Conservation (phyloP, 768 basidiomycete genomes). For the Leccinum broughii region DNA sequence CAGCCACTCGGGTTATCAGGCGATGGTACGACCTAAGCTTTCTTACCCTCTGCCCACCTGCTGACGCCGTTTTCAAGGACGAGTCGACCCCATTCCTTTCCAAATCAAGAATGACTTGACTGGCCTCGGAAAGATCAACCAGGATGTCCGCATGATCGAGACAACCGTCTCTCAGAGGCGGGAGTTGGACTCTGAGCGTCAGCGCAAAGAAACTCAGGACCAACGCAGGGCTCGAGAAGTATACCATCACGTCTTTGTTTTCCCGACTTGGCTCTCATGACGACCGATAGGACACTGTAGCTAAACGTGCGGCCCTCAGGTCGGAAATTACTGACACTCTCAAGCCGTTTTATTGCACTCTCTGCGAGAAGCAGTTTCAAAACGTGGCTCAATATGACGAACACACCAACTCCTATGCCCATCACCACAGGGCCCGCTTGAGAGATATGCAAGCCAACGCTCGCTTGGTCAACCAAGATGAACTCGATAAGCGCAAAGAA, state of each 20-base stretch:
- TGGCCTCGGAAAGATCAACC: slow-evolving; percentile 75
- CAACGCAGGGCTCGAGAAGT: slow-evolving; percentile 77
- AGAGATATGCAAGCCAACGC: slow-evolving; percentile 80
- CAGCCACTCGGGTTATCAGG: slow-evolving; percentile 76
- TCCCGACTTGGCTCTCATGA: slow-evolving; percentile 10
- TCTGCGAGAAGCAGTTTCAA: slow-evolving; percentile 88
- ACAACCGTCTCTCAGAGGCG: slow-evolving; percentile 82
- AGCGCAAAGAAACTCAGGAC: slow-evolving; percentile 76
- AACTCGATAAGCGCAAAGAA: slow-evolving; percentile 74
- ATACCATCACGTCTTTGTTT: not conserved
- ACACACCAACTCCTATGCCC: slow-evolving; percentile 86
- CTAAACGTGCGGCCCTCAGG: slow-evolving; percentile 63
- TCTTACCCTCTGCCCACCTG: slow-evolving; percentile 41
- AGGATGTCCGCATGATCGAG: slow-evolving; percentile 83
- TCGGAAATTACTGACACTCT: slow-evolving; percentile 69
- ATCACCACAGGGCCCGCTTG: slow-evolving; percentile 81
- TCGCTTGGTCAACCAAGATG: slow-evolving; percentile 64
- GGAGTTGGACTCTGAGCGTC: slow-evolving; percentile 77
- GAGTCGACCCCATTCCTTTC: slow-evolving; percentile 83
- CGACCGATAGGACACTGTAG: slow-evolving; percentile 54
- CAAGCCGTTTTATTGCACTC: slow-evolving; percentile 73
- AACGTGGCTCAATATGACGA: slow-evolving; percentile 87
- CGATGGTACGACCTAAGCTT: slow-evolving; percentile 53
- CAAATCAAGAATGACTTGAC: slow-evolving; percentile 74
- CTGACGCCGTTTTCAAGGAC: slow-evolving; percentile 46